phyloP scores from a whole-genome alignment of 164 flowering plant species.

The Annona squamosa region DNA sequence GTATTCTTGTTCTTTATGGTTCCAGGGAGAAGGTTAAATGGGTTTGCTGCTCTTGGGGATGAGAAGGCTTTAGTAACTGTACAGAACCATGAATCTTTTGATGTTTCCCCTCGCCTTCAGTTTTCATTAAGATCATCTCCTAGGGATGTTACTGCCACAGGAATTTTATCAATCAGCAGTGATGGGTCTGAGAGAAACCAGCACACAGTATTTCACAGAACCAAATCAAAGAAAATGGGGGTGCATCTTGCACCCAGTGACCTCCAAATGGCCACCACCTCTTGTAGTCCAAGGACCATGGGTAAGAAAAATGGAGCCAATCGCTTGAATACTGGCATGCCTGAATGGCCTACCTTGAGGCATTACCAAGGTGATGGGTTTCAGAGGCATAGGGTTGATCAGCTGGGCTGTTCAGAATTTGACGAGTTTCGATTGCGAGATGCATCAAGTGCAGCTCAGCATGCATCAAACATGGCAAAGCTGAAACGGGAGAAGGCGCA shows the following conservation, averaged over 20 bases:
- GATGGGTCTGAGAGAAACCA: conserved; percentile 48
- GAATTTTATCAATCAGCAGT: conserved; percentile 35
- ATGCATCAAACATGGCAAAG: conserved; percentile 68
- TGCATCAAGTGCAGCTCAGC: conserved; percentile 77
- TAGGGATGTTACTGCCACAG: conserved; percentile 31
- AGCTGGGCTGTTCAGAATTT: conserved; percentile 45
- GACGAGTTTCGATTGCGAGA: conserved; percentile 81
- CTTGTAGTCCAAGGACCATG: conserved; percentile 28
- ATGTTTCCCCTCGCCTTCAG: conserved; percentile 47
- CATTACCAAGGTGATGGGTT: conserved; percentile 28
- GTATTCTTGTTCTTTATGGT: conserved; percentile 6
- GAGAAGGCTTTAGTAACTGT: conserved; percentile 35
- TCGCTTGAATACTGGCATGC: conserved; percentile 36
- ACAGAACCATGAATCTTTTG: conserved; percentile 39
- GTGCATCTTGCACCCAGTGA: conserved; percentile 23
- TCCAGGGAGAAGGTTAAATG: conserved; percentile 65
- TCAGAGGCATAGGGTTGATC: conserved; percentile 29
- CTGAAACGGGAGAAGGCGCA: conserved; percentile 77
- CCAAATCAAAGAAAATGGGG: conserved; percentile 49
- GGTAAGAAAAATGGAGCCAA: conserved; percentile 41
- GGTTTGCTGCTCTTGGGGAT: conserved; percentile 41
- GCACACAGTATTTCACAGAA: conserved; percentile 32
- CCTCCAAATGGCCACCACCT: conserved; percentile 17
- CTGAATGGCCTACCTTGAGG: conserved; percentile 40
- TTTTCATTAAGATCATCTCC: conserved; percentile 48